Evolutionary conservation across 1,139 yeast genomes (phyloP).

Genomic region (Blastobotrys illinoisensis): DNA sequence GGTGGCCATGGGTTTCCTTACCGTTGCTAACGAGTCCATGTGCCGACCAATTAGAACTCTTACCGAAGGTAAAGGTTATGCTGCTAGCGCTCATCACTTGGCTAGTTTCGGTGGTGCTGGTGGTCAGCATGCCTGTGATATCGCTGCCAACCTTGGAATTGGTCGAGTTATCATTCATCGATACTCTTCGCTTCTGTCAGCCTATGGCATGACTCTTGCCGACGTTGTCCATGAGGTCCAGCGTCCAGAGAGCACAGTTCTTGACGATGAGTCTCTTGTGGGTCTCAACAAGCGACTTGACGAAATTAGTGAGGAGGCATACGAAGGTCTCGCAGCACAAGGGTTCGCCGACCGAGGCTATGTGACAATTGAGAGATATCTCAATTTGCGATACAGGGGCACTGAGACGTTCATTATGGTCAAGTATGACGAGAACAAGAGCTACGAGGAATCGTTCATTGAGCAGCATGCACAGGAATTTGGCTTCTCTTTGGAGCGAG

Average conservation of each 20-base stretch:
- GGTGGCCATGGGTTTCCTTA: constrained; percentile 47
- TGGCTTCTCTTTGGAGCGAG: constrained; percentile 60
- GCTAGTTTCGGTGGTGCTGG: constrained; percentile 55
- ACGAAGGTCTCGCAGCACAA: constrained; percentile 38
- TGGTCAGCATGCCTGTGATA: constrained; percentile 47
- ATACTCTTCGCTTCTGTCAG: constrained; percentile 46
- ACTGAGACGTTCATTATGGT: constrained; percentile 83
- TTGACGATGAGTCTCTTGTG: constrained; percentile 32
- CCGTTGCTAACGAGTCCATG: constrained; percentile 50
- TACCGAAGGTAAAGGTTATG: constrained; percentile 48
- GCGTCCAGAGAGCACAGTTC: constrained; percentile 42
- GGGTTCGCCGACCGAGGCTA: constrained; percentile 39
- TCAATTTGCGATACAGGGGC: constrained; percentile 80
- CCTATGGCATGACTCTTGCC: constrained; percentile 49
- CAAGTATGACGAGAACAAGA: constrained; percentile 32
- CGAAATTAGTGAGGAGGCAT: constrained; percentile 33
- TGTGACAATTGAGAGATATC: constrained; percentile 50
- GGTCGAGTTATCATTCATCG: constrained; percentile 41
- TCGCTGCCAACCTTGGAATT: constrained; percentile 43
- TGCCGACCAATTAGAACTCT: constrained; percentile 46
- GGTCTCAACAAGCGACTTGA: constrained; percentile 36
- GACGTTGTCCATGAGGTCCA: constrained; percentile 55
- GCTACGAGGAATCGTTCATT: constrained; percentile 38
- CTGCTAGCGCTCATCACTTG: constrained; percentile 38
- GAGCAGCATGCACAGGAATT: constrained; percentile 58